These are phyloP conservation scores for Tuber umbilicatum DNA, from an alignment of 495 filamentous ascomycete genomes.

Conservation along the genomic window DNA sequence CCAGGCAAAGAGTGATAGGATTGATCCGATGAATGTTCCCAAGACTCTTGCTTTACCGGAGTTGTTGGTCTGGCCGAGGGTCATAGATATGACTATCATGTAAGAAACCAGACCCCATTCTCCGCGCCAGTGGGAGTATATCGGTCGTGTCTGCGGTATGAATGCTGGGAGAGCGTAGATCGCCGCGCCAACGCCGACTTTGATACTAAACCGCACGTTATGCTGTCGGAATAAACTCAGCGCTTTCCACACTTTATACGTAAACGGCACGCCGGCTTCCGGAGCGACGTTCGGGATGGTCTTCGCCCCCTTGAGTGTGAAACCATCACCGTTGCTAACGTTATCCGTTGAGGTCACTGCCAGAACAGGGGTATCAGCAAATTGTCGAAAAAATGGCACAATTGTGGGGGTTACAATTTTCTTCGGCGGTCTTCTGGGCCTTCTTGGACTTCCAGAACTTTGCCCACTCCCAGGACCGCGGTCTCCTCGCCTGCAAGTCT, in stretches of 20 bases:
- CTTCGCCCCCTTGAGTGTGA: constrained; percentile 25
- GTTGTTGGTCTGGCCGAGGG: constrained; percentile 88
- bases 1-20: constrained; percentile 72
- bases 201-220: constrained; percentile 74
- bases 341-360: neutral
- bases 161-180: constrained; percentile 84
- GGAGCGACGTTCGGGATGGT: constrained; percentile 42
- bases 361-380: neutral
- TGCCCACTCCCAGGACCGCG: constrained; percentile 78
- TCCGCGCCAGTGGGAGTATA: constrained; percentile 82
- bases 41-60: constrained; percentile 77
- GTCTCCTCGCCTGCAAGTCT: constrained; percentile 50
- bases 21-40: constrained; percentile 78
- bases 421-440: constrained; percentile 12
- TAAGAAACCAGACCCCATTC: constrained; percentile 96
- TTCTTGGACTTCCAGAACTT: constrained; percentile 59
- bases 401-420: constrained; percentile 17
- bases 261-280: constrained; percentile 49
- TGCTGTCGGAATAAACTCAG: constrained; percentile 57
- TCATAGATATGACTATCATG: constrained; percentile 98
- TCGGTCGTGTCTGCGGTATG: constrained; percentile 64
- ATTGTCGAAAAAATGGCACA: neutral
- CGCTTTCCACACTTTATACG: constrained; percentile 56
- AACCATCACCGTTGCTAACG: constrained; percentile 6
- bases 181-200: constrained; percentile 82